Base-by-base conservation (phyloP, 2,329 filamentous ascomycete genomes). In the Pseudodiploospora longispora region DNA sequence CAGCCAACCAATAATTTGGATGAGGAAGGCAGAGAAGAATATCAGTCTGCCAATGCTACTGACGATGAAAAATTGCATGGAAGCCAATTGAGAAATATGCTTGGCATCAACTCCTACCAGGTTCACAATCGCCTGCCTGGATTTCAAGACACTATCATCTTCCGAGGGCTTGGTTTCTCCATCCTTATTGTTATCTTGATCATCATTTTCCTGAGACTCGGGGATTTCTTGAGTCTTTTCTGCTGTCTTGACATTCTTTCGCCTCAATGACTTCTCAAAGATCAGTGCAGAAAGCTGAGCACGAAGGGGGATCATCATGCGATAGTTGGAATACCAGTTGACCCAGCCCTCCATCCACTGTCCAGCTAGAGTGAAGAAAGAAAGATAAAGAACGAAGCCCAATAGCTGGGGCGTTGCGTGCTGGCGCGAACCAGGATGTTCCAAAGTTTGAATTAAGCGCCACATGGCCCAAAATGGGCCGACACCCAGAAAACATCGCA, bases 81-180 rank as follows among this genome's bases (percentile, higher is more conserved):
- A 69, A n/a, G 71, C 70, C 56, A 88, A 87, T 43, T 85, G 78
- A 0, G 82, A 70, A 36, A 91, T 71, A 34, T 85, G 77, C 50
- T 80, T 78, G 6, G 78, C 70, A 59, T 91, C 86, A 8, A 90
- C 80, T n/a, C 83, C 85, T 38, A 90, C 81, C 32, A 89, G 69
- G 59, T 90, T 91, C 44, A 90, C 81, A 4, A 83, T 84, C 44
- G 76, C 81, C 62, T 91, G 86, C 49, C 75, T 72, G 28, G 76
- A 75, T 43, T 68, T 64, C 37, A 65, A 51, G 7, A 61, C 61
- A 34, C 53, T 58, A 19, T 56, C 52, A 53, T 70, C 52, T 6
- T 78, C 72, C n/a, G 74, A 68, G 30, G 76, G 71, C 4, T 69
- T 68, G 2, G 67, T 67, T 8, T 63, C 59, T 4, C 56, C 48